Evolutionary conservation across 371 early-diverging fungal species (phyloP).

Genomic region (Blastocladiella emersonii): DNA sequence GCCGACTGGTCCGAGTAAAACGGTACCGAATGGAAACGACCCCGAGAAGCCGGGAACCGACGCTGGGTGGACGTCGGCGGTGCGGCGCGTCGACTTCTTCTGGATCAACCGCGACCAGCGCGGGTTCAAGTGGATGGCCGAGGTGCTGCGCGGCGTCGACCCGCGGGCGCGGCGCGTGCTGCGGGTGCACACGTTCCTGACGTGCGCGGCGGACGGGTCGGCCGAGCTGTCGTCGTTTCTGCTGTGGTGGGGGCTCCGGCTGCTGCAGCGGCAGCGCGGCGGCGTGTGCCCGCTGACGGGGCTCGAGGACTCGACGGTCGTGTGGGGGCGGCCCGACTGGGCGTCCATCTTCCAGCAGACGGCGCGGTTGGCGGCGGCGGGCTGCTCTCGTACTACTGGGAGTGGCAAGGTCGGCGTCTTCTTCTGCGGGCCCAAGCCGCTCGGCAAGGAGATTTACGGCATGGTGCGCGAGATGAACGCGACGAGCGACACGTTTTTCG

Average conservation of each 20-base stretch:
- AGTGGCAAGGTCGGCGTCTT: conserved; percentile 34
- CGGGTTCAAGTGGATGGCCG: conserved; percentile 7
- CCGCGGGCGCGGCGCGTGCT: neutral
- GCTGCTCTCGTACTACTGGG: too few species aligned
- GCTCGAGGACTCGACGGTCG: conserved; percentile 20
- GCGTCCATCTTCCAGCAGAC: conserved; percentile 26
- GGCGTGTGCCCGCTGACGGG: conserved; percentile 33
- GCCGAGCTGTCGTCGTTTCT: conserved; percentile 11
- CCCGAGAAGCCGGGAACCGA: too few species aligned
- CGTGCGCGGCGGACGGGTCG: neutral
- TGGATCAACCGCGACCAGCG: conserved; percentile 6
- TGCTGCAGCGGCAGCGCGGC: conserved; percentile 24
- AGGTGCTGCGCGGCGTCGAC: neutral
- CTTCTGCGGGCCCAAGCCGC: conserved; percentile 38
- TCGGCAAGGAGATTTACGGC: conserved; percentile 11
- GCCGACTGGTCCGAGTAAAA: too few species aligned
- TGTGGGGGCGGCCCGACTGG: conserved; percentile 36
- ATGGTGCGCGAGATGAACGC: neutral
- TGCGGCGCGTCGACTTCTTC: conserved; percentile 4
- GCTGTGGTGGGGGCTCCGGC: conserved; percentile 7
- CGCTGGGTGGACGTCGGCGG: neutral
- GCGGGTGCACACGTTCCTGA: conserved; percentile 10
- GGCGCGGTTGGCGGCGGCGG: conserved; percentile 9
- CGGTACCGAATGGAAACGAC: too few species aligned
- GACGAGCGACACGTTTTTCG: neutral